Conservation (phyloP, 176 grass and related monocot genomes). For the bread wheat (Triticum aestivum) region IWGSC_CS_RefSeq_v2.1 NC_057814.1:190875125-190875624, state of each 20-base stretch:
- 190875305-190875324: background rate
- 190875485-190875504: slow-evolving; percentile 31
- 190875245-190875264: background rate
- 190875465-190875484: background rate
- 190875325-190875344: background rate
- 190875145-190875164: background rate
- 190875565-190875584: slow-evolving; percentile 60
- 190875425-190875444: background rate
- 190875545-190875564: slow-evolving; percentile 58
- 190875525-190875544: slow-evolving; percentile 53
- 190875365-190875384: background rate
- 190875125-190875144: background rate
- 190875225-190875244: background rate
- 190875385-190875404: background rate
- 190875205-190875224: background rate
- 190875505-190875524: slow-evolving; percentile 55
- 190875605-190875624: slow-evolving; percentile 58
- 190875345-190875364: background rate
- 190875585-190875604: slow-evolving; percentile 52
- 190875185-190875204: background rate
- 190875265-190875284: background rate
- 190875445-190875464: background rate
- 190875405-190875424: background rate
- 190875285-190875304: background rate
- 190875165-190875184: background rate